Percentiles rank a stretch among this genome's conserved stretches.
Conservation (phyloP, 2,329 filamentous ascomycete genomes). For the Zasmidium cellare region DNA sequence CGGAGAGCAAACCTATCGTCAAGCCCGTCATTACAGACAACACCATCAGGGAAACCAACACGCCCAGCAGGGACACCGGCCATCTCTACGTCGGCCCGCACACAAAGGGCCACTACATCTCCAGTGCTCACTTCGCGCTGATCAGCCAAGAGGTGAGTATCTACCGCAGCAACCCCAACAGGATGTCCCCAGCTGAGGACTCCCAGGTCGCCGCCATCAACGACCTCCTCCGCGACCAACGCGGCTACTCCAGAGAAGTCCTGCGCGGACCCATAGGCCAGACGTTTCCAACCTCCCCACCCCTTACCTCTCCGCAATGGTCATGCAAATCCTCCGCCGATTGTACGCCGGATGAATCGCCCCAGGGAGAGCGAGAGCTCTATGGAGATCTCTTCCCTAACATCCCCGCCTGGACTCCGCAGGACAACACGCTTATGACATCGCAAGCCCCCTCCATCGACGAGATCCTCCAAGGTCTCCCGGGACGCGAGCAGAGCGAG, state of each 20-base stretch:
- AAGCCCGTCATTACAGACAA: not conserved
- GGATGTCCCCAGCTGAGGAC: not conserved
- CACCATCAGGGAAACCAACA: conserved; percentile 12
- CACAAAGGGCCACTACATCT: conserved; percentile 24
- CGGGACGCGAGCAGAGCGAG: conserved; percentile 21
- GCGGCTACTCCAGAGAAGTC: conserved; percentile 11
- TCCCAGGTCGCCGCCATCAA: conserved; percentile 22
- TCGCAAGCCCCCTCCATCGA: conserved; percentile 18
- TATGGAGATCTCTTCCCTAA: conserved; percentile 24
- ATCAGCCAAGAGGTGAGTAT: conserved; percentile 19
- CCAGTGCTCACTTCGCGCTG: conserved; percentile 21
- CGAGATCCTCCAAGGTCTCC: conserved; percentile 19
- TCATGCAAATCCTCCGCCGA: conserved; percentile 12
- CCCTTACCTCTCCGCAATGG: conserved; percentile 12
- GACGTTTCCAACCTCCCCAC: conserved; percentile 18
- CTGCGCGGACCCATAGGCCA: conserved; percentile 17
- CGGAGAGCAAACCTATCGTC: not conserved
- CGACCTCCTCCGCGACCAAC: conserved; percentile 17
- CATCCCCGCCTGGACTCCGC: conserved; percentile 21
- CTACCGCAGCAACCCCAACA: not conserved
- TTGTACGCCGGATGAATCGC: conserved; percentile 7
- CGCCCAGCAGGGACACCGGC: conserved; percentile 19
- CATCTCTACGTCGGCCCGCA: conserved; percentile 24
- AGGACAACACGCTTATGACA: conserved; percentile 17
- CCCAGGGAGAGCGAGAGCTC: conserved; percentile 16